These are phyloP conservation scores for Microcyclosporella mali DNA, from an alignment of 2,329 filamentous ascomycete genomes.

Conservation along the genomic window DNA sequence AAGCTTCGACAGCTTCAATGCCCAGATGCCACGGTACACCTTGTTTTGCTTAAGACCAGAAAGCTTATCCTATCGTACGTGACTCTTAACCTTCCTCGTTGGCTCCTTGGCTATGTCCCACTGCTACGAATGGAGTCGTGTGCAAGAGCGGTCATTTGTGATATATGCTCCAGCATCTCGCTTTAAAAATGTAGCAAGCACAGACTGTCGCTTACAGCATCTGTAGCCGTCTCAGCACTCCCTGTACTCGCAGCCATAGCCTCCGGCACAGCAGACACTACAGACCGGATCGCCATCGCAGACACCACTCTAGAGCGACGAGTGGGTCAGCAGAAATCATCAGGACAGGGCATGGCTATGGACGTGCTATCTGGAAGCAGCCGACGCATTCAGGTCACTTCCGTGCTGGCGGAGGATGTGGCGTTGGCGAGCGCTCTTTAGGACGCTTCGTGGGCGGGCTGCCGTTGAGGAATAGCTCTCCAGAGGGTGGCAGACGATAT, in stretches of 20 bases:
- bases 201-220: not conserved
- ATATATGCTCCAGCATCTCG: not conserved
- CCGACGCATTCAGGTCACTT: conserved; percentile 5
- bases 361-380: conserved; percentile 3
- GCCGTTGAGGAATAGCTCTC: conserved; percentile 1
- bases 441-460: not conserved
- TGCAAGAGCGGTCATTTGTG: not conserved
- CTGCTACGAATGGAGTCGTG: conserved; percentile 5
- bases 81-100: conserved; percentile 73
- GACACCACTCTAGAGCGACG: not conserved
- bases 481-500: not conserved
- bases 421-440: conserved; percentile 1
- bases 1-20: too few relatives aligned
- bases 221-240: conserved; percentile 4
- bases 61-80: too few relatives aligned
- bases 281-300: conserved; percentile 5
- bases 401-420: not conserved
- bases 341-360: not conserved
- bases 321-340: not conserved
- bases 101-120: conserved; percentile 41
- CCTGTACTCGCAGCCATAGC: conserved; percentile 8
- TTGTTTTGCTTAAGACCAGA: too few relatives aligned
- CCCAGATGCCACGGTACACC: too few relatives aligned
- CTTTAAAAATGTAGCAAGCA: not conserved
- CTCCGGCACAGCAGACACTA: conserved; percentile 1